Evolutionary conservation across 2,329 filamentous ascomycete genomes (phyloP).

Genomic region (Canariomyces notabilis): DNA sequence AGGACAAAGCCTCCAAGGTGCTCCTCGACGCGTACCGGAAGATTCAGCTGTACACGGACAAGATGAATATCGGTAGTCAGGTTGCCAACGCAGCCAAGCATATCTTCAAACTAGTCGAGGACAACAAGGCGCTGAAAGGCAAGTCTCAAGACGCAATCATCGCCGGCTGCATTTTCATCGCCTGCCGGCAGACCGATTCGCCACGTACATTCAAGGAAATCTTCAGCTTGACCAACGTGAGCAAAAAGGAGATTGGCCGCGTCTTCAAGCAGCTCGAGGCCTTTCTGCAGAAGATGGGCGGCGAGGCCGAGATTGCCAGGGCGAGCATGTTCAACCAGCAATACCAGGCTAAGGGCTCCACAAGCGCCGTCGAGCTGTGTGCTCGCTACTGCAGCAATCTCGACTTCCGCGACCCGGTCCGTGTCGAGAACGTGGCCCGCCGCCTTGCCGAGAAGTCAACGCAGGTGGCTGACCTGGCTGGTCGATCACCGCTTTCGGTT

Average conservation of each 20-base stretch:
- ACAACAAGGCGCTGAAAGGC: conserved; percentile 89
- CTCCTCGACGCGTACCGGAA: conserved; percentile 83
- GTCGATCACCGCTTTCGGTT: conserved; percentile 88
- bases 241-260: conserved; percentile 94
- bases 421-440: conserved; percentile 74
- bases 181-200: conserved; percentile 82
- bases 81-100: conserved; percentile 89
- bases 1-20: conserved; percentile 30
- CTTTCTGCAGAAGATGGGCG: conserved; percentile 64
- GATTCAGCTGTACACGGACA: conserved; percentile 82
- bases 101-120: conserved; percentile 90
- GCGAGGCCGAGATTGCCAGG: conserved; percentile 57
- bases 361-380: conserved; percentile 78
- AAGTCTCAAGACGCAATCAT: conserved; percentile 93
- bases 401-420: conserved; percentile 62
- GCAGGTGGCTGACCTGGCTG: conserved; percentile 74
- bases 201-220: conserved; percentile 93
- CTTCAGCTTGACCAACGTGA: conserved; percentile 84
- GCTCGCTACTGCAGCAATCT: conserved; percentile 85
- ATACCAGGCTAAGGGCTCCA: conserved; percentile 71
- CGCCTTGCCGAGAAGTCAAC: conserved; percentile 74
- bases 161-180: conserved; percentile 95
- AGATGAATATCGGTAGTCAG: conserved; percentile 72
- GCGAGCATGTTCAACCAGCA: conserved; percentile 47
- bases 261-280: conserved; percentile 92